Base-by-base conservation (phyloP, 1,139 yeast species). In the Nakaseomyces delphensis region DNA sequence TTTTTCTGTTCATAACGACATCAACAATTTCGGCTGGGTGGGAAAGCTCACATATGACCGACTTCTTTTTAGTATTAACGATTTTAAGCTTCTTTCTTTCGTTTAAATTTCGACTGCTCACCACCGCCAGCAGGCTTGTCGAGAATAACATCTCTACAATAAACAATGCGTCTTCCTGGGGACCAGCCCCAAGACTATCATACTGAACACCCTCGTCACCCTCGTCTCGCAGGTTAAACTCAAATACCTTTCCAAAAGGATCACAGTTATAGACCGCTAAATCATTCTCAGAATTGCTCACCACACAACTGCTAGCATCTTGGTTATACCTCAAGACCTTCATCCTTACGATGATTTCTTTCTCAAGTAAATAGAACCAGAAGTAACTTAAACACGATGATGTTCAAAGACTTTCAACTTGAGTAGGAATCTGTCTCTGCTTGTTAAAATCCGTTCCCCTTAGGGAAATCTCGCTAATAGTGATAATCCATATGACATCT, bases 81-180 rank as follows among this genome's bases (percentile, higher is more conserved):
- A 83, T 77, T 48, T 76, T 76, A 32, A 82, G 64, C 38, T 45
- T 78, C 53, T 44, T 84, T 56, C 47, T 69, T 65, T 24, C 73
- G 58, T 43, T 23, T 8, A 29, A 10, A 18, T 54, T 57, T 63
- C 35, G 76, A 70, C 43, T 66, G 65, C 38, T 74, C 68, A 44
- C 82, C 1, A 81, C 69, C 1, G 83, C 81, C 1, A 83, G 70
- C 31, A 83, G 63, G 3, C 86, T 78, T 0, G 89, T 79, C 4
- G 84, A 76, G 53, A 79, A 82, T 8, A 83, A 66, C 81, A 82
- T 79, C 50, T 79, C 80, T 20, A 77, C 71, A 2, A 73, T 64
- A 43, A 55, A 47, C n/a, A 36, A 36, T 9, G 45, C 41, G 35
- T 27, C 21, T 15, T 21, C 15, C 15, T 28, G 16, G 20, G 45